Evolutionary conservation across 805 yeast genomes (phyloP).

Genomic region (Teunomyces atbi): DNA sequence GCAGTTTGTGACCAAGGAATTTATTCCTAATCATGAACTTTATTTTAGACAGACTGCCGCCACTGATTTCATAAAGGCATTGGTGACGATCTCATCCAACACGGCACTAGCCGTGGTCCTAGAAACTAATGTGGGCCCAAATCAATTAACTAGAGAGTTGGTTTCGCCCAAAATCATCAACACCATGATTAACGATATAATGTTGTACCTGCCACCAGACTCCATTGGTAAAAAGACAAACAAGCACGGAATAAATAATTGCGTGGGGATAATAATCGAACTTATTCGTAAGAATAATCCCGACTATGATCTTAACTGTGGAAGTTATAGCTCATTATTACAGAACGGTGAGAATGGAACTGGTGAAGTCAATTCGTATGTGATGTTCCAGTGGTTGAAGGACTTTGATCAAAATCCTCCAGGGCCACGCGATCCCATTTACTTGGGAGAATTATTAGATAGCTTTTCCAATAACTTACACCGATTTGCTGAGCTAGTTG

Average conservation of each 20-base stretch:
- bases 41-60: conserved; percentile 80
- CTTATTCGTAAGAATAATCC: conserved; percentile 93
- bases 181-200: conserved; percentile 71
- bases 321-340: conserved; percentile 65
- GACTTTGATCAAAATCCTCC: conserved; percentile 86
- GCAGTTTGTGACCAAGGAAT: conserved; percentile 39
- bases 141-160: conserved; percentile 86
- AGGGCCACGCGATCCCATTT: conserved; percentile 86
- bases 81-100: conserved; percentile 91
- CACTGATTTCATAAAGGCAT: conserved; percentile 91
- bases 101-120: conserved; percentile 67
- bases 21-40: conserved; percentile 28
- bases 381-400: conserved; percentile 44
- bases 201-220: conserved; percentile 31
- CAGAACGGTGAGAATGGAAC: conserved; percentile 27
- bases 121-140: conserved; percentile 93
- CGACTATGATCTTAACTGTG: conserved; percentile 89
- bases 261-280: conserved; percentile 93
- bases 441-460: conserved; percentile 79
- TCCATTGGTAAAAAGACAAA: conserved; percentile 34
- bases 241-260: conserved; percentile 87
- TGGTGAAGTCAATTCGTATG: conserved; percentile 39
- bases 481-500: conserved; percentile 62
- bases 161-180: conserved; percentile 72
- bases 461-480: conserved; percentile 76